Conservation (phyloP, 495 filamentous ascomycete species). For the Penicillium bovifimosum region DNA sequence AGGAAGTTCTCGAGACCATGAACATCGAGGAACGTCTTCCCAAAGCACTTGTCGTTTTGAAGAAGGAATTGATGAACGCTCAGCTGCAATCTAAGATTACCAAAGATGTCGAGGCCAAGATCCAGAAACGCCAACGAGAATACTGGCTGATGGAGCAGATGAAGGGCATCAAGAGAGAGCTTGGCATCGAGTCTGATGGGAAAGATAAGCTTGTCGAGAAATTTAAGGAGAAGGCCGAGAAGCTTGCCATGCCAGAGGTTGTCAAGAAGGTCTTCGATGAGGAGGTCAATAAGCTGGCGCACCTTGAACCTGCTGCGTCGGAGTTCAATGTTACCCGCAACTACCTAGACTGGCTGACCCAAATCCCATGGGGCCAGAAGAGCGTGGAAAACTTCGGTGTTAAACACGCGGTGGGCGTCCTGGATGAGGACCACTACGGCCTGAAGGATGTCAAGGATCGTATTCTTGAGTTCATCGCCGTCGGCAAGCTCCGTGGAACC, state of each 20-base stretch:
- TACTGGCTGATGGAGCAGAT: slow-evolving; percentile 99
- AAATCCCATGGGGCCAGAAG: slow-evolving; percentile 95
- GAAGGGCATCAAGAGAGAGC: slow-evolving; percentile 95
- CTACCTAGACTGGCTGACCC: slow-evolving; percentile 97
- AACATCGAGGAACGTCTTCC: slow-evolving; percentile 85
- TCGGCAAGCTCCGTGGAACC: slow-evolving; percentile 93
- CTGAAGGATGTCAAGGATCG: slow-evolving; percentile 98
- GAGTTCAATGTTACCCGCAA: slow-evolving; percentile 99
- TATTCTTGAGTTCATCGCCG: slow-evolving; percentile 97
- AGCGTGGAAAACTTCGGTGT: slow-evolving; percentile 97
- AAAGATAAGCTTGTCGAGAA: slow-evolving; percentile 97
- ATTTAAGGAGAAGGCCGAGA: slow-evolving; percentile 91
- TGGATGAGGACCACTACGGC: slow-evolving; percentile 97
- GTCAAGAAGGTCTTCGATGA: slow-evolving; percentile 98
- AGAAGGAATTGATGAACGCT: slow-evolving; percentile 97
- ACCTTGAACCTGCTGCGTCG: slow-evolving; percentile 89
- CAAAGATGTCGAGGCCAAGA: slow-evolving; percentile 96
- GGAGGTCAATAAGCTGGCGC: slow-evolving; percentile 92
- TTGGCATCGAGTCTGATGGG: slow-evolving; percentile 94
- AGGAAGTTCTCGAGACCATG: slow-evolving; percentile 85
- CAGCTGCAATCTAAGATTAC: slow-evolving; percentile 96
- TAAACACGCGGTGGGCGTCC: slow-evolving; percentile 76
- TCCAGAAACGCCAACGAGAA: slow-evolving; percentile 94
- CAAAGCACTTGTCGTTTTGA: slow-evolving; percentile 85
- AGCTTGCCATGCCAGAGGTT: slow-evolving; percentile 92